Base-by-base conservation (phyloP, 2,329 filamentous ascomycete genomes). In the Aspergillus sp. region DNA sequence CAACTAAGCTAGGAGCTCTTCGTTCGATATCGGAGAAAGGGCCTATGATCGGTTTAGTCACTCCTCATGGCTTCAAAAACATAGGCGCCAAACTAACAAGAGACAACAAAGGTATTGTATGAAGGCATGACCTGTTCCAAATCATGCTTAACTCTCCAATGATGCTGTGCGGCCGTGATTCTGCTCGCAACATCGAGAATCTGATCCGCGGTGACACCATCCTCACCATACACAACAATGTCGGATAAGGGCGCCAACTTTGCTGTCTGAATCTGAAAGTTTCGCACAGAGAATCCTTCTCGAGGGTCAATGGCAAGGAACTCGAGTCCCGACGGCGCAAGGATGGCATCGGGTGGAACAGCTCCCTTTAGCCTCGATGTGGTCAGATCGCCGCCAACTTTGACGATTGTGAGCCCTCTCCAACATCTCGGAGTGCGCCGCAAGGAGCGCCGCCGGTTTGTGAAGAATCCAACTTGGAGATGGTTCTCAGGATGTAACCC, bases 261-360 rank as follows among this genome's bases (percentile, higher is more conserved):
- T 61, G 91, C 91, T 0, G 91, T 86, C 76, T 99, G 95, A 45
- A 98, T 98, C 70, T 98, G 94, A 73, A 99, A 99, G 76, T 98
- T 98, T 50, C 95, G 88, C 48, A 98, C 93, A 4, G 92, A 97
- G 74, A 98, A 98, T 8, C 95, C 95, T 67, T 96, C 91, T 59
- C 82, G 85, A 1, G 95, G 95, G 72, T 99, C 95, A 46, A 89
- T 85, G 48, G 96, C 91, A 63, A 93, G 80, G 72, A 99, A 97
- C 23, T 88, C 83, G 49, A 85, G 78, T 17, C 79, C 70, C 25
- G 78, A 77, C 13, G 81, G 77, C 43, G 87, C 83, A 60, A 98
- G 77, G 49, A 98, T 83, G 76, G 98, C 95, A 1, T 91, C 86
- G 0, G 93, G 90, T 3, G 89, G 84, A 67, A 98, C 86, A 25